Evolutionary conservation across 768 basidiomycete species (phyloP).

Genomic region (Tylopilus rubrobrunneus): DNA sequence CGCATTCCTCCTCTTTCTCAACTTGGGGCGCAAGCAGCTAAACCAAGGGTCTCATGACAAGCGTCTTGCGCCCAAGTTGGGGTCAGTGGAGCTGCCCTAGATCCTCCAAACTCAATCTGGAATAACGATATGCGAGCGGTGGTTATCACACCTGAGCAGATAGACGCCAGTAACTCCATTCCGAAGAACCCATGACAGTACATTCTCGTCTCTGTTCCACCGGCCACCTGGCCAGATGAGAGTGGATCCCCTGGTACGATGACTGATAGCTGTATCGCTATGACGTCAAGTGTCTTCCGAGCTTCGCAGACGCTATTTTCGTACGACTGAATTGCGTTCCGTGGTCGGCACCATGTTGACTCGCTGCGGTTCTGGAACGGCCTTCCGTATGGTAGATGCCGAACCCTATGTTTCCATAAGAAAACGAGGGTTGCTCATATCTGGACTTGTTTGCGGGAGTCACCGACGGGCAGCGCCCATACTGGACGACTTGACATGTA

Average conservation of each 20-base stretch:
- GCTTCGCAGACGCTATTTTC: neutral
- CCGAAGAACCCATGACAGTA: neutral
- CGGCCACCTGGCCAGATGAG: neutral
- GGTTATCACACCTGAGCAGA: no score
- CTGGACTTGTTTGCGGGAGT: neutral
- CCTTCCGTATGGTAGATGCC: neutral
- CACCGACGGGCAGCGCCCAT: neutral
- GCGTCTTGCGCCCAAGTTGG: neutral
- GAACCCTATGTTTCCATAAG: neutral
- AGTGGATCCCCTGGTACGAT: neutral
- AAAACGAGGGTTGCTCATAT: neutral
- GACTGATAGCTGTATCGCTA: neutral
- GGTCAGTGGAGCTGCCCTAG: neutral
- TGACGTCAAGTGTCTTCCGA: neutral
- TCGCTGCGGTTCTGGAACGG: neutral
- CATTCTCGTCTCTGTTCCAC: neutral
- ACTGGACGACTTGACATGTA: neutral
- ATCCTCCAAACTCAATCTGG: constrained; percentile 1
- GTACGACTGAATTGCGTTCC: neutral
- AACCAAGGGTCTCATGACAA: neutral
- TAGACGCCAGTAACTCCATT: neutral
- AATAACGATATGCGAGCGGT: neutral
- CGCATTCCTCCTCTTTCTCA: neutral
- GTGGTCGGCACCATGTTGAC: neutral
- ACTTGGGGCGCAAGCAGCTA: neutral